Evolutionary conservation across 75 land plant species (phyloP).

Genomic region (Selaginella tamariscina): DNA sequence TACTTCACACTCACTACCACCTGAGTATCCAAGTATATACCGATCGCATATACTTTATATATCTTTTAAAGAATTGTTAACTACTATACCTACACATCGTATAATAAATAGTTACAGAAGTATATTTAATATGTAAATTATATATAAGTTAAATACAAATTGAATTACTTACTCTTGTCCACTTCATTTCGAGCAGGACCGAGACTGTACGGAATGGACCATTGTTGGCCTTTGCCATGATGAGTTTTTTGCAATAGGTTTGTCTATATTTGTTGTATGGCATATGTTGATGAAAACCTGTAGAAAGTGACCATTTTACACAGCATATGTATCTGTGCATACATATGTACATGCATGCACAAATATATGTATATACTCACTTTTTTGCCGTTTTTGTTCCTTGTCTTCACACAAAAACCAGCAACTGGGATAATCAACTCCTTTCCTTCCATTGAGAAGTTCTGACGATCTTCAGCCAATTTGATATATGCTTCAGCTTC

Average conservation of each 20-base stretch:
- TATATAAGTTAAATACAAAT: too few relatives aligned
- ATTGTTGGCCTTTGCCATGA: background rate
- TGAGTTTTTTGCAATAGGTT: background rate
- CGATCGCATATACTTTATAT: too few relatives aligned
- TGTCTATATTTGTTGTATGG: background rate
- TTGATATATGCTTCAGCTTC: background rate
- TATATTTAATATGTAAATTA: too few relatives aligned
- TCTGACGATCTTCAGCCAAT: background rate
- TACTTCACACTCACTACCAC: background rate
- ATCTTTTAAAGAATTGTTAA: too few relatives aligned
- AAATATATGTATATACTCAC: too few relatives aligned
- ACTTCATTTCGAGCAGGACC: background rate
- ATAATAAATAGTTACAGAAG: too few relatives aligned
- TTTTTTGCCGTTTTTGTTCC: background rate
- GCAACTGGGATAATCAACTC: background rate
- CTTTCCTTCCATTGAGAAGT: background rate
- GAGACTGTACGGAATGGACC: background rate
- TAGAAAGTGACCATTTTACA: background rate
- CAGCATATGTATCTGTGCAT: too few relatives aligned
- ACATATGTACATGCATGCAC: too few relatives aligned
- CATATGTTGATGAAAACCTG: conserved; percentile 2
- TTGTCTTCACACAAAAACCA: background rate
- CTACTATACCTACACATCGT: too few relatives aligned
- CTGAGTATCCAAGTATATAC: too few relatives aligned
- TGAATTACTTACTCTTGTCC: background rate